A percentile compares a stretch with the other conserved stretches of the same genome.
These are phyloP conservation scores for Mucuna pruriens DNA, from an alignment of 306 rosid species.

Conservation along the genomic window DNA sequence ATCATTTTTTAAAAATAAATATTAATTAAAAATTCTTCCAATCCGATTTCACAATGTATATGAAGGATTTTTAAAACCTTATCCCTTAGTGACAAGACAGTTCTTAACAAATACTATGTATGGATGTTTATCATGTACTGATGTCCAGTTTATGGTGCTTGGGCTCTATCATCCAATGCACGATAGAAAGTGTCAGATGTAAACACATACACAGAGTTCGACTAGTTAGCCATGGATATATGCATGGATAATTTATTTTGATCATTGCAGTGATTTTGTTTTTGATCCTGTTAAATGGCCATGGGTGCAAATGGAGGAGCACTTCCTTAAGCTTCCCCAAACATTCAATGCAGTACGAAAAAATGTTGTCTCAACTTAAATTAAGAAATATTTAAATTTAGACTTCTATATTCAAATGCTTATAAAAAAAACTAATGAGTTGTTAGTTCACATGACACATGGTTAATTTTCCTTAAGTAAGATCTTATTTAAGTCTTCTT, in stretches of 20 bases:
- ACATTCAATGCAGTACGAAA: slow-evolving; percentile 63
- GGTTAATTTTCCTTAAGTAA: too few relatives aligned
- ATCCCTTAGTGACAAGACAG: not conserved
- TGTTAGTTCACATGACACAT: too few relatives aligned
- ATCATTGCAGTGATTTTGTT: slow-evolving; percentile 78
- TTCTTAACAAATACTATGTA: slow-evolving; percentile 9
- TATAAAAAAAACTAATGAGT: too few relatives aligned
- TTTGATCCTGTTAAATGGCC: slow-evolving; percentile 94
- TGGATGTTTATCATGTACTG: slow-evolving; percentile 10
- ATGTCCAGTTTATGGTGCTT: slow-evolving; percentile 6
- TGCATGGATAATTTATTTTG: slow-evolving; percentile 39
- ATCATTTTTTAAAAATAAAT: too few relatives aligned
- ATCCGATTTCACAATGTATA: too few relatives aligned
- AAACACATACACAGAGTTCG: not conserved
- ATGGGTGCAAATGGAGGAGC: slow-evolving; percentile 81
- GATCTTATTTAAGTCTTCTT: too few relatives aligned
- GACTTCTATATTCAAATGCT: too few relatives aligned
- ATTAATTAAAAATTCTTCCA: too few relatives aligned
- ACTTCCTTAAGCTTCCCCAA: slow-evolving; percentile 70
- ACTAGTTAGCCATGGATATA: not conserved
- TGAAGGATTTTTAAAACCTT: not conserved
- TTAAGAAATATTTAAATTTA: too few relatives aligned
- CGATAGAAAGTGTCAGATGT: not conserved
- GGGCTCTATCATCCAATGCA: slow-evolving; percentile 2
- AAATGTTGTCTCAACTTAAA: too few relatives aligned